Evolutionary conservation across 164 flowering plant genomes (phyloP).

Genomic region (Piper betle): DNA sequence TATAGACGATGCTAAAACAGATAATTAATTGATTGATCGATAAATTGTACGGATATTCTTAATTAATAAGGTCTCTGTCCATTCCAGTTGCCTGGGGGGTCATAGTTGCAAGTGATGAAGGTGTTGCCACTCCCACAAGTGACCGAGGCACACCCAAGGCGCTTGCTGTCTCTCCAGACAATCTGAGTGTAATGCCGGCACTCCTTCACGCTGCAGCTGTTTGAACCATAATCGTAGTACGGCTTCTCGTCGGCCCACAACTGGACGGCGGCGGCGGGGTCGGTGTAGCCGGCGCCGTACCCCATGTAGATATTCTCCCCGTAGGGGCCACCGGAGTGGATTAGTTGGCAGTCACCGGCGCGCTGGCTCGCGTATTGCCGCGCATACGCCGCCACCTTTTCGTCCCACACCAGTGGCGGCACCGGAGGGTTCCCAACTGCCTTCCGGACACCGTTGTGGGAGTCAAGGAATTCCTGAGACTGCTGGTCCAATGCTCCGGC

Average conservation of each 20-base stretch:
- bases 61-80: too few species aligned
- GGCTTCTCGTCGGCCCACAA: conserved; percentile 8
- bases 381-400: conserved; percentile 5
- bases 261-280: conserved; percentile 2
- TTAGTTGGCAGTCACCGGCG: conserved; percentile 8
- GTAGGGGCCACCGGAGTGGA: conserved; percentile 16
- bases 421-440: conserved; percentile 3
- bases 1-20: too few species aligned
- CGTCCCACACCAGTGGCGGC: conserved; percentile 11
- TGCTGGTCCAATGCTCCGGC: too few species aligned
- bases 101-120: conserved; percentile 12
- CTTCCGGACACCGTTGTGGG: conserved; percentile 10
- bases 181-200: conserved; percentile 15
- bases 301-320: conserved; percentile 19
- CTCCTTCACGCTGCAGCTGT: conserved; percentile 4
- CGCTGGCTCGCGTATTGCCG: conserved; percentile 8
- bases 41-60: too few species aligned
- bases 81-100: conserved; percentile 2
- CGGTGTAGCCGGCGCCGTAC: neutral
- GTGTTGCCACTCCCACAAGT: conserved; percentile 1
- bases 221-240: conserved; percentile 2
- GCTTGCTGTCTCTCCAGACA: conserved; percentile 8
- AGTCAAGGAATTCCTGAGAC: neutral
- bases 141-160: conserved; percentile 11
- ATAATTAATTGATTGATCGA: too few species aligned